These are phyloP conservation scores for Parietichytrium sp. DNA, from an alignment of 108 stramenopile genomes.

Conservation along the genomic window DNA sequence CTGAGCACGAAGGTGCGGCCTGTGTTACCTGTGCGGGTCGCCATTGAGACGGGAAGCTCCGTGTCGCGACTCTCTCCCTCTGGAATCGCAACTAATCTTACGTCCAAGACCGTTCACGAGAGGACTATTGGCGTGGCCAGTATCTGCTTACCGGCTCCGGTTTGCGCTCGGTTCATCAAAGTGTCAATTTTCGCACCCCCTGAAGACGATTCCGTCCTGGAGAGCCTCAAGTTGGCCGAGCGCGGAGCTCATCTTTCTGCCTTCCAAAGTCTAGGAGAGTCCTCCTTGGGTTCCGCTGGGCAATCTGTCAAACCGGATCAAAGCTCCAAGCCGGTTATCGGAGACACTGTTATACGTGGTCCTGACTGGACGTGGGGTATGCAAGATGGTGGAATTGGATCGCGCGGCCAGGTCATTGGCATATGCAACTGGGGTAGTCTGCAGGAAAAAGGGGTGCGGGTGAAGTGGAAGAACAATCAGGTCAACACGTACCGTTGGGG, in stretches of 20 bases:
- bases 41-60: conserved; percentile 21
- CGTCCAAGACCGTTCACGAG: background rate
- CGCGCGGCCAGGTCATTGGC: conserved; percentile 11
- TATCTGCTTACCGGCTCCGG: conserved; percentile 12
- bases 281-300: too few species aligned
- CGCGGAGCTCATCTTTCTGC: too few species aligned
- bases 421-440: background rate
- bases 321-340: background rate
- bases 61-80: background rate
- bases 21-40: background rate
- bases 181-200: background rate
- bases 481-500: conserved; percentile 20
- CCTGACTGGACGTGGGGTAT: conserved; percentile 31
- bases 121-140: background rate
- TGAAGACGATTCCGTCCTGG: background rate
- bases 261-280: too few species aligned
- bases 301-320: background rate
- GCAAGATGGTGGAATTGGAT: conserved; percentile 26
- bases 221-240: too few species aligned
- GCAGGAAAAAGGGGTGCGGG: conserved; percentile 16
- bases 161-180: background rate
- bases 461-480: background rate
- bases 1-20: background rate
- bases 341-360: background rate
- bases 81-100: background rate